Base-by-base conservation (phyloP, 2,329 filamentous ascomycete genomes). In the Pseudocercospora eumusae region DNA sequence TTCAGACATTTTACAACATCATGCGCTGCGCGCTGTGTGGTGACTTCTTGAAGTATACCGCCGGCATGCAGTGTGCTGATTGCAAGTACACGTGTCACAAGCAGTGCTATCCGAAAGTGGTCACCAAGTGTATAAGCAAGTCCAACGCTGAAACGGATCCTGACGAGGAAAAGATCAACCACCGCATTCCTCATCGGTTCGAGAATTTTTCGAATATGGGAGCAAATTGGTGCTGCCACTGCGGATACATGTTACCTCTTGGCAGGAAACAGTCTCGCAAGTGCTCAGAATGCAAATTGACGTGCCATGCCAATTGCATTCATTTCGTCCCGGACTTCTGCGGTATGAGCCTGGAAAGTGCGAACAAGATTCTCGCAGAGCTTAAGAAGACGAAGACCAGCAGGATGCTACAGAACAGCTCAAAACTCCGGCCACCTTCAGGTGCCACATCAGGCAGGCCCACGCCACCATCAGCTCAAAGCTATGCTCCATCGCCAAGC, bases 71-170 rank as follows among this genome's bases (percentile, higher is more conserved):
- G 80, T 99, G 95, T 78, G 91, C 96, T 68, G 95, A 99, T 79
- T 99, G 95, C 89, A 98, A 98, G 80, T 98, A 98, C 80, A 98
- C 93, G 42, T 99, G 95, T 78, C 95, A 99, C 78, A 93, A 92
- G 71, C 97, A 98, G 79, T 99, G 95, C 76, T 99, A 98, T 77
- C 81, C 86, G 15, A 96, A 93, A 76, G 95, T 99, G 52, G 95
- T 99, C 70, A 99, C 95, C 66, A 99, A 99, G 79, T 99, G 95
- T 80, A 99, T 99, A 77, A 98, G 93, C 80, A 98, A 99, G 77
- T 97, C 93, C 66, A 99, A 99, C 75, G 93, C 95, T 66, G 95
- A 99, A 77, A 96, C 92, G 5, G 95, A 99, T 76, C 93, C 95
- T 21, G 95, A 99, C 78, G 95, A 99, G 78, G 95, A 97, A 79